These are phyloP conservation scores for Penicillium sclerotigenum DNA, from an alignment of 2,329 filamentous ascomycete species.

Conservation along the genomic window DNA sequence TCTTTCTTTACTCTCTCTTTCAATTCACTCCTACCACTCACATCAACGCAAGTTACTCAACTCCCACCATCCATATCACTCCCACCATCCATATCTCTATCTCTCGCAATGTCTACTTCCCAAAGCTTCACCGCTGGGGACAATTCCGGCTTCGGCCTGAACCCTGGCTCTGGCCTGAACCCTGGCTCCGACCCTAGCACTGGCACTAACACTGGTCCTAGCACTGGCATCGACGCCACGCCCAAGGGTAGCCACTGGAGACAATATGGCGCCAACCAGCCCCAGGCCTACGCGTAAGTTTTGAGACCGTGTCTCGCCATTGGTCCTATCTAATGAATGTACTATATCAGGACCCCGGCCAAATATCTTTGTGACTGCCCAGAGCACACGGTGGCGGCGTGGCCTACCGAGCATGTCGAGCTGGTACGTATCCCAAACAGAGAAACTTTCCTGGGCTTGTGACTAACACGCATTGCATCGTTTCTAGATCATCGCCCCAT, in stretches of 20 bases:
- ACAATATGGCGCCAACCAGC: rapidly evolving
- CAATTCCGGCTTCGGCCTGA: background rate
- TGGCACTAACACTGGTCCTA: background rate
- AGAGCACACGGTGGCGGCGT: background rate
- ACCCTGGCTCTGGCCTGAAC: background rate
- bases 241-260: background rate
- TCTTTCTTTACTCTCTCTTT: too few species aligned
- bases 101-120: background rate
- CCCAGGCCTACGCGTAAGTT: background rate
- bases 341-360: rapidly evolving
- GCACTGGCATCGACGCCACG: too few species aligned
- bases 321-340: background rate
- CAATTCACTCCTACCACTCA: too few species aligned
- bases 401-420: background rate
- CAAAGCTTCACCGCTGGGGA: background rate
- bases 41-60: background rate
- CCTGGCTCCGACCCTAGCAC: background rate
- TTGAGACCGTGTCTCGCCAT: background rate
- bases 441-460: background rate
- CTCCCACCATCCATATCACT: background rate
- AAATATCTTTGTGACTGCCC: background rate
- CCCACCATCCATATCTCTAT: too few species aligned
- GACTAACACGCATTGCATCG: background rate
- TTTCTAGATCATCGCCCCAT: background rate
- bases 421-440: background rate